Percentiles rank a stretch among this genome's conserved stretches.
Evolutionary conservation across 2,329 filamentous ascomycete species (phyloP).

Genomic region (Aspergillus amoenus): DNA sequence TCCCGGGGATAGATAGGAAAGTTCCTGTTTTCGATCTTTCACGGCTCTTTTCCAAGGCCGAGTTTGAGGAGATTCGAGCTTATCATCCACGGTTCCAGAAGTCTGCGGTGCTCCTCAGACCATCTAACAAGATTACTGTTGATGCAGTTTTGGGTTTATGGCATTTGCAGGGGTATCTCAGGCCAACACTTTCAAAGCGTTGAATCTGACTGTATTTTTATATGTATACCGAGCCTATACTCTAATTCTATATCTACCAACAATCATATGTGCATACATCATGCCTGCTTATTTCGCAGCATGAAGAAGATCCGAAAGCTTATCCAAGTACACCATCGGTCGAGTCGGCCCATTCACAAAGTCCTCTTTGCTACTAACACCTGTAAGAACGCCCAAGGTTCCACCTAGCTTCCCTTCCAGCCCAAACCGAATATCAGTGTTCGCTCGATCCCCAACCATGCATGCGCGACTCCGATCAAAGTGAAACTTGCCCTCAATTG

Average conservation of each 20-base stretch:
- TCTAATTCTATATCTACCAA: constrained; percentile 1
- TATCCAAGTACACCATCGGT: constrained; percentile 81
- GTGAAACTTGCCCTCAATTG: constrained; percentile 91
- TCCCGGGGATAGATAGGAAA: constrained; percentile 28
- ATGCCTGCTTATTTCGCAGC: constrained; percentile 21
- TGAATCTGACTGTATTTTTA: neutral
- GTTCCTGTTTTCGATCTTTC: constrained; percentile 41
- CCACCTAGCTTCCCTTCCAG: constrained; percentile 87
- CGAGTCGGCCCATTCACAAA: constrained; percentile 74
- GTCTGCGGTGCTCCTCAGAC: constrained; percentile 38
- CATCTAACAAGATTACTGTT: constrained; percentile 26
- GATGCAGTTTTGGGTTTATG: constrained; percentile 38
- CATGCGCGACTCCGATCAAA: constrained; percentile 82
- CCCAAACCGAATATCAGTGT: constrained; percentile 96
- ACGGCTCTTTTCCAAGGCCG: constrained; percentile 28
- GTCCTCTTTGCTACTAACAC: constrained; percentile 77
- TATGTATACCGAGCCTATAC: neutral
- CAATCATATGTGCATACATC: neutral
- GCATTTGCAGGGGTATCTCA: constrained; percentile 37
- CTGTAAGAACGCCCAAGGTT: constrained; percentile 86
- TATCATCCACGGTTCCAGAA: constrained; percentile 29
- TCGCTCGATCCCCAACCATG: constrained; percentile 92
- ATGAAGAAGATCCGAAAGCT: constrained; percentile 71
- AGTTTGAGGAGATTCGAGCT: constrained; percentile 30
- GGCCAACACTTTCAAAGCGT: neutral